phyloP scores from a whole-genome alignment of 805 yeast species.

The Barnettozyma vustinii region DNA sequence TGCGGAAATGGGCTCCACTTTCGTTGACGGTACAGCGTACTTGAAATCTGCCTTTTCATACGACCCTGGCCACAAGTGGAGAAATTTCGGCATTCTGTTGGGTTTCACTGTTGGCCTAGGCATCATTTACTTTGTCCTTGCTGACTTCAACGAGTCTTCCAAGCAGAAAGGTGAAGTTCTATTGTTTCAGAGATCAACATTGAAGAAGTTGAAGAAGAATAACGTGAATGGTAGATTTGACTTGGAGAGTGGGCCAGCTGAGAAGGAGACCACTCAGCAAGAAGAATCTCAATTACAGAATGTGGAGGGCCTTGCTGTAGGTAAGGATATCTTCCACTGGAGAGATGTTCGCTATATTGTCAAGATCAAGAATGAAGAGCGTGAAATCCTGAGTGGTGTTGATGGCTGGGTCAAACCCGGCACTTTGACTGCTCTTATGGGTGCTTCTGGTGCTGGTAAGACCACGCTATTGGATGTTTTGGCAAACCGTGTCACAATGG shows the following conservation, averaged over 20 bases:
- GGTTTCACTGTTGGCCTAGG: slow-evolving; percentile 54
- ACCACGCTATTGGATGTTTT: slow-evolving; percentile 68
- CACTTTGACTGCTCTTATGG: slow-evolving; percentile 73
- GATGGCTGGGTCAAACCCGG: slow-evolving; percentile 86
- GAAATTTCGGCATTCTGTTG: slow-evolving; percentile 57
- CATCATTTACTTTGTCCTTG: slow-evolving; percentile 42
- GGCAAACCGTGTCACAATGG: slow-evolving; percentile 67
- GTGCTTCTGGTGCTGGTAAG: slow-evolving; percentile 80
- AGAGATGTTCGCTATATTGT: slow-evolving; percentile 67
- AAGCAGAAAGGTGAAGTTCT: slow-evolving; percentile 68
- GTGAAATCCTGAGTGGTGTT: slow-evolving; percentile 57
- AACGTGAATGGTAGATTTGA: slow-evolving; percentile 22
- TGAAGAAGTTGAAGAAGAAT: slow-evolving; percentile 41
- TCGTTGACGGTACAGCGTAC: slow-evolving; percentile 49
- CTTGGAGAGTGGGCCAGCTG: slow-evolving; percentile 24
- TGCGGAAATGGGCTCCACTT: slow-evolving; percentile 41
- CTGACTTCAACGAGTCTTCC: slow-evolving; percentile 56
- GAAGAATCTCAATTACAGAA: slow-evolving; percentile 10
- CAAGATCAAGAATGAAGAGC: slow-evolving; percentile 51
- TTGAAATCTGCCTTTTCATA: slow-evolving; percentile 39
- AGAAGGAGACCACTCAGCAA: slow-evolving; percentile 12
- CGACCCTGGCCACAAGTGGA: slow-evolving; percentile 46
- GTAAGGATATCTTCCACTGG: slow-evolving; percentile 68
- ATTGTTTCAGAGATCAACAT: slow-evolving; percentile 47
- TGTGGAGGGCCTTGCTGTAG: slow-evolving; percentile 27